Percentiles rank a stretch among this genome's conserved stretches.
Evolutionary conservation across 148 eudicot species (phyloP).

Genomic region (Silene conica): DNA sequence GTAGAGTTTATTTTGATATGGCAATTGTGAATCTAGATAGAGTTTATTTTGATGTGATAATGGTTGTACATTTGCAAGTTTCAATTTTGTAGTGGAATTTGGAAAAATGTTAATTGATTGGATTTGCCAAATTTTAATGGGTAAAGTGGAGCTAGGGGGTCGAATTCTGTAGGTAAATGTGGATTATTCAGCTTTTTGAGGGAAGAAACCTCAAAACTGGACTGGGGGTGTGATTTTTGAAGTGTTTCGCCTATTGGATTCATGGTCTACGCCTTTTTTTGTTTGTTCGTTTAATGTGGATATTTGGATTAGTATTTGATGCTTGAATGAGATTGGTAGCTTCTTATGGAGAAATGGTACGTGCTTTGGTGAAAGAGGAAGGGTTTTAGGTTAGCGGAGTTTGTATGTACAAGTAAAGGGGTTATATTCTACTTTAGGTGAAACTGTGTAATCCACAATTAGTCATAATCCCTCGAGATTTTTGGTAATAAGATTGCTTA

Average conservation of each 20-base stretch:
- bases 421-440: neutral
- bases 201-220: neutral
- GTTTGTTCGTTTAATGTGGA: neutral
- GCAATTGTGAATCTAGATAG: too few species aligned
- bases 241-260: neutral
- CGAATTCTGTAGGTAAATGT: neutral
- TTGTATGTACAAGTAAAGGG: neutral
- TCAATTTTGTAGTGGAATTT: neutral
- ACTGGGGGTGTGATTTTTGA: neutral
- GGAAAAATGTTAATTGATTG: neutral
- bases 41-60: too few species aligned
- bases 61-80: neutral
- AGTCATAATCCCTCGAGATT: too few species aligned
- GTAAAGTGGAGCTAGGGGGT: neutral
- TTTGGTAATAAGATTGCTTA: too few species aligned
- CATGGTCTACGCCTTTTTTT: neutral
- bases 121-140: neutral
- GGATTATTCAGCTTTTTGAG: neutral
- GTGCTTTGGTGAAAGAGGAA: neutral
- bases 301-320: neutral
- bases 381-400: neutral
- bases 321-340: neutral
- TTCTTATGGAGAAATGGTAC: neutral
- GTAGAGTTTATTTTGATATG: too few species aligned
- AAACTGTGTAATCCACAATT: too few species aligned